Evolutionary conservation across 805 yeast species (phyloP).

Genomic region (Clavispora asparagi): DNA sequence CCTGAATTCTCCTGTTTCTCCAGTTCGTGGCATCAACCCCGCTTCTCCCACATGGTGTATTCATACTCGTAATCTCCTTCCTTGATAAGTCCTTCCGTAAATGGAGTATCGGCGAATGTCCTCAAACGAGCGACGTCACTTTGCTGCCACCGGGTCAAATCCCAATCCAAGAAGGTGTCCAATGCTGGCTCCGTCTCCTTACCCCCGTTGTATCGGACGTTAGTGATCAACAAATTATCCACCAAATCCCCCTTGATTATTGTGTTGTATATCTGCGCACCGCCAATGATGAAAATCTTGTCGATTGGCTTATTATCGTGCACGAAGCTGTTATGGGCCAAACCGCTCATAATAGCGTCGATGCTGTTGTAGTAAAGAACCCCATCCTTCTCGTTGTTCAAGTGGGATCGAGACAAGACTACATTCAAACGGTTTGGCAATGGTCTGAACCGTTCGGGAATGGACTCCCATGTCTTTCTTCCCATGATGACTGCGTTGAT

Average conservation of each 20-base stretch:
- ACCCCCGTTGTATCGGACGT: constrained; percentile 37
- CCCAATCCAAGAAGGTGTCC: constrained; percentile 63
- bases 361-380: constrained; percentile 27
- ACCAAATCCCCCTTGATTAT: constrained; percentile 42
- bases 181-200: constrained; percentile 40
- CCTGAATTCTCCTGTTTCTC: too few species aligned
- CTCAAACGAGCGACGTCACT: constrained; percentile 30
- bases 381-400: constrained; percentile 16
- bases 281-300: constrained; percentile 82
- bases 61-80: constrained; percentile 44
- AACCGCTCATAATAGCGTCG: constrained; percentile 21
- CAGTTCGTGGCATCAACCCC: background rate
- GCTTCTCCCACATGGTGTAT: constrained; percentile 54
- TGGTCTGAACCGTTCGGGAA: constrained; percentile 81
- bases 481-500: constrained; percentile 91
- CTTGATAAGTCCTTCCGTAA: constrained; percentile 28
- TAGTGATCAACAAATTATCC: constrained; percentile 63
- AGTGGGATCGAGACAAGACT: constrained; percentile 54
- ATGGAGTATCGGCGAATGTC: constrained; percentile 31
- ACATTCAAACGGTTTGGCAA: constrained; percentile 70
- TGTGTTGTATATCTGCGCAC: constrained; percentile 76
- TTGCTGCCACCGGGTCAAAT: constrained; percentile 30
- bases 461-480: constrained; percentile 91
- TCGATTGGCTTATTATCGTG: constrained; percentile 28
- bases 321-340: background rate